Evolutionary conservation across 2,329 filamentous ascomycete genomes (phyloP).

Genomic region (Orbilia oligospora): DNA sequence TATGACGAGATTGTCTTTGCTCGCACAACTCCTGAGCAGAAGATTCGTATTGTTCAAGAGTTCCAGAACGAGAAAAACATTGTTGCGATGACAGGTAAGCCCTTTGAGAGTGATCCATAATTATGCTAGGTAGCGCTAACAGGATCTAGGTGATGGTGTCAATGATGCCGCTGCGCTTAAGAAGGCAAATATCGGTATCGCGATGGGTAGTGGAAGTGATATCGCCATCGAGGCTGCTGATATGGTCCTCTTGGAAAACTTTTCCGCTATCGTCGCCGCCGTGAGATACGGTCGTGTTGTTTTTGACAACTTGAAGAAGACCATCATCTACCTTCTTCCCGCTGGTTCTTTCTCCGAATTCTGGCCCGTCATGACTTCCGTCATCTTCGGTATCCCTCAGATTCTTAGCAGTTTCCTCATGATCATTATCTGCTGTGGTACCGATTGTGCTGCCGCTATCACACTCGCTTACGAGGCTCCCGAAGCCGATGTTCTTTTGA

Average conservation of each 20-base stretch:
- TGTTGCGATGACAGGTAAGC: slow-evolving; percentile 70
- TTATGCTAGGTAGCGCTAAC: not conserved
- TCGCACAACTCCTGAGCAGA: slow-evolving; percentile 82
- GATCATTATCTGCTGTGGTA: slow-evolving; percentile 77
- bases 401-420: slow-evolving; percentile 81
- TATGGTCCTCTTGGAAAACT: slow-evolving; percentile 77
- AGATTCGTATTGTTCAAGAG: slow-evolving; percentile 82
- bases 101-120: not conserved
- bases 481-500: slow-evolving; percentile 80
- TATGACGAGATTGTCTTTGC: slow-evolving; percentile 84
- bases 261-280: slow-evolving; percentile 79
- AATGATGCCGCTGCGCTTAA: slow-evolving; percentile 72
- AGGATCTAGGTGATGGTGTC: slow-evolving; percentile 66
- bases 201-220: slow-evolving; percentile 73
- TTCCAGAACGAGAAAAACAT: slow-evolving; percentile 75
- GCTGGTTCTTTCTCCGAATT: slow-evolving; percentile 83
- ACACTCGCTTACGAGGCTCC: slow-evolving; percentile 82
- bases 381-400: slow-evolving; percentile 80
- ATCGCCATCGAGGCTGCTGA: slow-evolving; percentile 76
- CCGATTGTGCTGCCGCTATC: slow-evolving; percentile 80
- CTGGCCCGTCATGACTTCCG: slow-evolving; percentile 81
- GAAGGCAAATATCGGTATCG: slow-evolving; percentile 74
- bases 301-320: slow-evolving; percentile 86
- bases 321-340: slow-evolving; percentile 79
- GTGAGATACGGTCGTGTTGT: slow-evolving; percentile 80